phyloP scores from a whole-genome alignment of 176 grass and related monocot genomes.

The Aegilops umbellulata region DNA sequence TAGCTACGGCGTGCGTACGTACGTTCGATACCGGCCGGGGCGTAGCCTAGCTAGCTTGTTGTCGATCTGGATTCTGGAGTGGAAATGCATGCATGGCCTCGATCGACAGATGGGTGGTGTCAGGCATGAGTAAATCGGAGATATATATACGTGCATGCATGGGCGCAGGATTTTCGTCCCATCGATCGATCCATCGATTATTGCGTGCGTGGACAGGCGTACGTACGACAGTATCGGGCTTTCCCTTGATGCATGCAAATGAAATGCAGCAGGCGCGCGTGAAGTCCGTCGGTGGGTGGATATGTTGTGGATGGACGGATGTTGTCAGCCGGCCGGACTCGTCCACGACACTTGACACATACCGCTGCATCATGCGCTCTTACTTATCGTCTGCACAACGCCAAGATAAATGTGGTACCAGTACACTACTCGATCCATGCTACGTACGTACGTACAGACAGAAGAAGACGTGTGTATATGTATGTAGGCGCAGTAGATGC shows the following conservation, averaged over 20 bases:
- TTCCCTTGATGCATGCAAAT: background rate
- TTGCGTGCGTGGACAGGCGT: too few relatives aligned
- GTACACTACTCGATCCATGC: background rate
- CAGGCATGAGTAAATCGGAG: background rate
- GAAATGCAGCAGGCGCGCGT: too few relatives aligned
- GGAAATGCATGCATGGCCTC: background rate
- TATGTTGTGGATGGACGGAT: background rate
- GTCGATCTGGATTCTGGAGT: background rate
- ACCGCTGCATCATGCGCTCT: background rate
- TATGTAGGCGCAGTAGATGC: background rate
- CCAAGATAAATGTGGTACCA: background rate
- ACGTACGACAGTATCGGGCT: background rate
- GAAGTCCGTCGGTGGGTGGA: background rate
- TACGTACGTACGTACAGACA: background rate
- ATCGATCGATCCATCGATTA: too few relatives aligned
- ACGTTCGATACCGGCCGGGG: background rate
- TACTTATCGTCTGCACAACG: conserved; percentile 20
- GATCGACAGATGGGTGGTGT: background rate
- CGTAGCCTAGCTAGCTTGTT: background rate
- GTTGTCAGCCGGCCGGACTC: conserved; percentile 18
- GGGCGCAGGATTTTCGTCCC: background rate
- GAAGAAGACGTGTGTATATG: background rate
- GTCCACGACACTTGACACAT: conserved; percentile 38
- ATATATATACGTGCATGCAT: background rate
- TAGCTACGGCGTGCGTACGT: background rate